Percentiles rank a stretch among this genome's conserved stretches.
phyloP scores from a whole-genome alignment of 371 early-diverging fungal genomes.

The Mortierella sp. region DNA sequence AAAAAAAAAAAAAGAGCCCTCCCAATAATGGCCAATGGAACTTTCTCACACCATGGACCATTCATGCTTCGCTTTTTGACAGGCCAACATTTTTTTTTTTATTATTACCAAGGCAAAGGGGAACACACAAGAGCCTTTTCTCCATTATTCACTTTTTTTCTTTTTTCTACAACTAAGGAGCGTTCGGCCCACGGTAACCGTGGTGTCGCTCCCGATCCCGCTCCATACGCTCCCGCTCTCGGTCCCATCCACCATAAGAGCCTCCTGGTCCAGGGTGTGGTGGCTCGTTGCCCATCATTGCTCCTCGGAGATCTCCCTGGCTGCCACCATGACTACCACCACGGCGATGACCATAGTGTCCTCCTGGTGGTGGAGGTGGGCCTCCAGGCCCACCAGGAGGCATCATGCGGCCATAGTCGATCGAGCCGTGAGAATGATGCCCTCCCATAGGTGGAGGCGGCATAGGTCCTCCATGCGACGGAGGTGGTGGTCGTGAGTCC shows the following conservation, averaged over 20 bases:
- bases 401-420: conserved; percentile 53
- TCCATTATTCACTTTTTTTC: too few relatives aligned
- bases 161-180: conserved; percentile 15
- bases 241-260: conserved; percentile 42
- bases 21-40: too few relatives aligned
- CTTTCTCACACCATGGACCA: too few relatives aligned
- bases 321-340: conserved; percentile 50
- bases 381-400: conserved; percentile 34
- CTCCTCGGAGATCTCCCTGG: conserved; percentile 45
- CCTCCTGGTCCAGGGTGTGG: conserved; percentile 16
- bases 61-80: too few relatives aligned
- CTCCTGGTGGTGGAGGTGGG: conserved; percentile 19
- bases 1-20: too few relatives aligned
- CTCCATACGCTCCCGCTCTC: conserved; percentile 38
- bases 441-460: conserved; percentile 25
- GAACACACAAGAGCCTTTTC: too few relatives aligned
- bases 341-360: conserved; percentile 42
- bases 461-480: conserved; percentile 44
- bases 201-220: conserved; percentile 41
- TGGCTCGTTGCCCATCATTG: conserved; percentile 33
- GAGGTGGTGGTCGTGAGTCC: conserved; percentile 40
- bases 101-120: conserved; percentile 19
- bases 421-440: conserved; percentile 40
- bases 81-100: too few relatives aligned
- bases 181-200: conserved; percentile 48